These are phyloP conservation scores for Jacaranda copaia DNA, from an alignment of 257 asterid genomes.

Conservation along the genomic window DNA sequence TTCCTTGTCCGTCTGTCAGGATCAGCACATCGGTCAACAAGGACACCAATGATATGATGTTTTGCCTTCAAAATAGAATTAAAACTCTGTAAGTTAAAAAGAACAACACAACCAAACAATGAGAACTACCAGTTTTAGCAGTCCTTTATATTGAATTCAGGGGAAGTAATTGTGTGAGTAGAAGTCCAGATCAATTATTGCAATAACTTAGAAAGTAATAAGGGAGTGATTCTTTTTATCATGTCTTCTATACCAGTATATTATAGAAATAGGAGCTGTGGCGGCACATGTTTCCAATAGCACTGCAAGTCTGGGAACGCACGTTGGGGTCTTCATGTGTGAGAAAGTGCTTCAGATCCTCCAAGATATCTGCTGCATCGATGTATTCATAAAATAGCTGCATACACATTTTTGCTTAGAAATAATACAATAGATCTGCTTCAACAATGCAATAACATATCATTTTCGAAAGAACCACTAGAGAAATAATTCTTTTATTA, in stretches of 20 bases:
- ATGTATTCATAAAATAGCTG: constrained; percentile 81
- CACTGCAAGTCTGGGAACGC: constrained; percentile 95
- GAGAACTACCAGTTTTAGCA: constrained; percentile 9
- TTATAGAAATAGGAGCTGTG: constrained; percentile 91
- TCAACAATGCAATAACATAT: constrained; percentile 18
- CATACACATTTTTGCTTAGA: constrained; percentile 41
- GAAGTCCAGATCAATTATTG: constrained; percentile 18
- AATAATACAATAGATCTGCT: not conserved
- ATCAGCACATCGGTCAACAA: constrained; percentile 91
- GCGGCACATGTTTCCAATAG: constrained; percentile 97
- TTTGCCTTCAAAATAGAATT: constrained; percentile 60
- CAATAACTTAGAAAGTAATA: not conserved
- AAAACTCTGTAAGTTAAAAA: constrained; percentile 21
- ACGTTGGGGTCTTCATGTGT: constrained; percentile 87
- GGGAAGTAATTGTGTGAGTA: not conserved
- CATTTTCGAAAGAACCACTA: not conserved
- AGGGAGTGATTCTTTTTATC: constrained; percentile 1
- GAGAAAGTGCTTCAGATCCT: constrained; percentile 74
- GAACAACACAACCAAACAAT: not conserved
- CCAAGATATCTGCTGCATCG: constrained; percentile 80
- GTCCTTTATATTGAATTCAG: not conserved
- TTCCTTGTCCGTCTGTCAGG: constrained; percentile 91
- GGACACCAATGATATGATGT: constrained; percentile 66
- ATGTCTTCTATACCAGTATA: constrained; percentile 61
- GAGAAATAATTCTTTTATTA: constrained; percentile 4